Conservation (phyloP, 2,329 filamentous ascomycete genomes). For the Allantophomopsis lycopodina region DNA sequence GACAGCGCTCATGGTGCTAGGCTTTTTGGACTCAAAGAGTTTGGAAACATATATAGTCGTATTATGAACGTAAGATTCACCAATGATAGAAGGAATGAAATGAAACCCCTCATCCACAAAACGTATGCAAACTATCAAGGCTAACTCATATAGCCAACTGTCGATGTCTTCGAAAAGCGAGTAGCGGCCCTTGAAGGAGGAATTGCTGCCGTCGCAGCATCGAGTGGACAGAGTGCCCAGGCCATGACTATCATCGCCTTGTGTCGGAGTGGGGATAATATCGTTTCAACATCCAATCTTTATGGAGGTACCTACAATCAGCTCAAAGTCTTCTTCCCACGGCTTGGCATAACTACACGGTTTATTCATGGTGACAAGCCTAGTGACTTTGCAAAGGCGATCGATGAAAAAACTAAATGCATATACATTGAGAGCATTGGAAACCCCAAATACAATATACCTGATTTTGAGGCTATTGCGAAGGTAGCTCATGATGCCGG, state of each 20-base stretch:
- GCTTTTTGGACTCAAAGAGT: conserved; percentile 92
- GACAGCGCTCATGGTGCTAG: conserved; percentile 90
- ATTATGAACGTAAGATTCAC: conserved; percentile 63
- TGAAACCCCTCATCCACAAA: not conserved
- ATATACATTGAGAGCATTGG: conserved; percentile 87
- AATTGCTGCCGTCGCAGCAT: conserved; percentile 68
- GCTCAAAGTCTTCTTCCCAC: conserved; percentile 79
- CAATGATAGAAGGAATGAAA: not conserved
- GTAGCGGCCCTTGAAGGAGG: conserved; percentile 93
- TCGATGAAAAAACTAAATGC: conserved; percentile 89
- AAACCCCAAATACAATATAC: conserved; percentile 87
- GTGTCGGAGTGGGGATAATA: conserved; percentile 84
- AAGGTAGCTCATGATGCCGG: conserved; percentile 61
- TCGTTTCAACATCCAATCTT: conserved; percentile 77
- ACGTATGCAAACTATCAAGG: too few relatives aligned
- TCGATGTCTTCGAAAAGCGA: conserved; percentile 92
- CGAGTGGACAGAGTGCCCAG: conserved; percentile 82
- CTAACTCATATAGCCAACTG: conserved; percentile 42
- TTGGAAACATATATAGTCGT: conserved; percentile 94
- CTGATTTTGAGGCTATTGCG: conserved; percentile 77
- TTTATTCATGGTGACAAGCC: conserved; percentile 73
- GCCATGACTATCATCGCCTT: conserved; percentile 81
- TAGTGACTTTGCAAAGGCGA: conserved; percentile 65
- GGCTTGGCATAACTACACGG: conserved; percentile 79
- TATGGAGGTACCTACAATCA: conserved; percentile 98